These are phyloP conservation scores for Botrytis hyacinthi DNA, from an alignment of 2,329 filamentous ascomycete species.

Conservation along the genomic window DNA sequence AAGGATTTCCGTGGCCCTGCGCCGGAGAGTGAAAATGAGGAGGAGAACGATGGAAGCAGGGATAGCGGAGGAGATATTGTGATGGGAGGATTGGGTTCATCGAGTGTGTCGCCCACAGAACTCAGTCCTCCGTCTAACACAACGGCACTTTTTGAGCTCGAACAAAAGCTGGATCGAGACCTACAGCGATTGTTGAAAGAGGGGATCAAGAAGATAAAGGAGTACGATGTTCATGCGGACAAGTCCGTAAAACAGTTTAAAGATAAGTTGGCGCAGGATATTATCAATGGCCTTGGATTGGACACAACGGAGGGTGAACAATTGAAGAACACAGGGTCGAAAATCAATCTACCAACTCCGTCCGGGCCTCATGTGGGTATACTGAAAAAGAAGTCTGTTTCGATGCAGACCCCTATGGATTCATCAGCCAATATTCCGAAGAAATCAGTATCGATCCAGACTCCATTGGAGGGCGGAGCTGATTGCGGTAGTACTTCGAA, in stretches of 20 bases:
- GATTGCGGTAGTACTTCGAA: background rate
- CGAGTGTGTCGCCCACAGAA: background rate
- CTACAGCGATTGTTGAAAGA: conserved; percentile 25
- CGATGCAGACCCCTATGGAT: background rate
- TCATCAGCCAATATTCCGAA: background rate
- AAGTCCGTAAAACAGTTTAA: conserved; percentile 17
- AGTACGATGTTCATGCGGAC: conserved; percentile 29
- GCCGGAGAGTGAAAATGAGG: background rate
- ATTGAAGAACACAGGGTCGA: background rate
- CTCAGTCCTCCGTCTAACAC: background rate
- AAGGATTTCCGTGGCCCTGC: background rate
- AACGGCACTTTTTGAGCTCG: conserved; percentile 21
- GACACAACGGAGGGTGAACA: too few species aligned
- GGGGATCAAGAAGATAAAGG: conserved; percentile 24
- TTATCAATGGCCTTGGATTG: background rate
- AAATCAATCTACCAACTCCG: background rate
- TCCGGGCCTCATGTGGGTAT: background rate
- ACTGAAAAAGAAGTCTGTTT: background rate
- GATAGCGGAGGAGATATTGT: conserved; percentile 24
- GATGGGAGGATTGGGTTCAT: conserved; percentile 19
- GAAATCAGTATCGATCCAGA: background rate
- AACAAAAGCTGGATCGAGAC: conserved; percentile 18
- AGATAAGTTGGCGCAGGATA: conserved; percentile 20
- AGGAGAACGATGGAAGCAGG: conserved; percentile 17
- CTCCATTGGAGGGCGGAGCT: background rate